Evolutionary conservation across 1,284 basidiomycete genomes (phyloP), one percentile per base, ranked within the genome.

Genomic region (Inonotus obliquus): DNA sequence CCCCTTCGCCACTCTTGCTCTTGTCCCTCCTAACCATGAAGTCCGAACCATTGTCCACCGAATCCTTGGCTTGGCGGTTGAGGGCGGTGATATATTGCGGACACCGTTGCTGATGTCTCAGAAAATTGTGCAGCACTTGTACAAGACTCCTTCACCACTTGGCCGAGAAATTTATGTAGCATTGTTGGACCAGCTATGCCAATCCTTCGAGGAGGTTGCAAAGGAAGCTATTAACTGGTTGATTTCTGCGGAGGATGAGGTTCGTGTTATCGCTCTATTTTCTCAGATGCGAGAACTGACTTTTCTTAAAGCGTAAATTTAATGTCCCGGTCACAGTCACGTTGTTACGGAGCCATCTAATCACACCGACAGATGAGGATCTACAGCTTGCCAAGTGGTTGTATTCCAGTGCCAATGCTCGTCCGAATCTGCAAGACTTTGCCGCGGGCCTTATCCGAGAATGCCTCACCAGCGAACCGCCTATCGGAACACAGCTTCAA

Each of bases 191-290:
- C 88, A 92, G 65, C 80, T 99, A 23, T 99, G 97, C 75, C 86
- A 89, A 65, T 79, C 88, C 29, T 96, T 94, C 65, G 86, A 92
- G 68, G 94, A 97, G 69, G 96, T 98, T 49, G 93, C 92, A 21
- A 94, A 94, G 75, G 97, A 99, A 76, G 97, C 96, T 9, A 92
- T 96, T 61, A 94, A 91, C 13, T 99, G 97, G 97, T 79, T 99
- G 57, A 79, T 98, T 54, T 98, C 96, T 71, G 93, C 96, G 14
- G 96, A 99, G 72, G 97, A 99, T 74, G 92, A 96, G 77, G 92
- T 93, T 65, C 64, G 84, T 77, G 1, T 17, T 55, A 54, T 6
- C 27, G 54, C 4, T 6, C 6, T 51, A 17, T 29, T 41, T 25
- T n/a, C 51, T 17, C 25, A 23, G 9, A n/a, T 25, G n/a, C 2